Evolutionary conservation across 257 asterid species (phyloP), one percentile per base, ranked within the genome.

Genomic region (Petunia axillaris): DNA sequence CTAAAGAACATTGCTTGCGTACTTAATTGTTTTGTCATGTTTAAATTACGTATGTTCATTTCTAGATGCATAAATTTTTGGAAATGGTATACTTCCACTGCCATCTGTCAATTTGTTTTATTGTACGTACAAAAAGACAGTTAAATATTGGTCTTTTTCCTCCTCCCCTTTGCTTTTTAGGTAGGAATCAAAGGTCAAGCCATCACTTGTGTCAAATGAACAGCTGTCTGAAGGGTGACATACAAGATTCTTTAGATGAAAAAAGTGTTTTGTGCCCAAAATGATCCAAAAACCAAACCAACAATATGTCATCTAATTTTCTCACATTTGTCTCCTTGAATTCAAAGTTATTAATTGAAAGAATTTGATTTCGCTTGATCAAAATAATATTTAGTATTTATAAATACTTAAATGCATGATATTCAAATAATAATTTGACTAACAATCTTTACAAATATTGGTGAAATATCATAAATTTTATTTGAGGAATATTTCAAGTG

Each of bases 111-210:
- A 4, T 25, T 46, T 70, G 59, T 70, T 70, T 46, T 48, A 2
- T 70, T 70, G 59, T 48, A 10, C 77, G 77, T 70, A 70, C 77
- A 46, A 46, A 46, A 48, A 25, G 59, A 70, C 77, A 70, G 4
- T 25, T 70, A 5, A 3, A 25, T 14, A 44, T 25, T 9, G 11
- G 59, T 41, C 25, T 25, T 52, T 63, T 70, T 8, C 25, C 39
- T 25, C 5, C 10, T 70, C n/a, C 4, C 57, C 40, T 43, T 68
- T 68, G 75, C 38, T 8, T 41, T 66, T 41, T 68, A 4, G 39
- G 59, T 46, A 70, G 43, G 48, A 70, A 70, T 46, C 48, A 2
- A 46, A 46, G 7, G 16, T 25, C 1, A 70, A 46, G 58, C 76
- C n/a, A 9, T 46, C 25, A 35, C 35, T 64, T 64, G 36, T 64